Evolutionary conservation across 306 rosid genomes (phyloP), one percentile per base, ranked within the genome.

Genomic region (Sesbania bispinosa): DNA sequence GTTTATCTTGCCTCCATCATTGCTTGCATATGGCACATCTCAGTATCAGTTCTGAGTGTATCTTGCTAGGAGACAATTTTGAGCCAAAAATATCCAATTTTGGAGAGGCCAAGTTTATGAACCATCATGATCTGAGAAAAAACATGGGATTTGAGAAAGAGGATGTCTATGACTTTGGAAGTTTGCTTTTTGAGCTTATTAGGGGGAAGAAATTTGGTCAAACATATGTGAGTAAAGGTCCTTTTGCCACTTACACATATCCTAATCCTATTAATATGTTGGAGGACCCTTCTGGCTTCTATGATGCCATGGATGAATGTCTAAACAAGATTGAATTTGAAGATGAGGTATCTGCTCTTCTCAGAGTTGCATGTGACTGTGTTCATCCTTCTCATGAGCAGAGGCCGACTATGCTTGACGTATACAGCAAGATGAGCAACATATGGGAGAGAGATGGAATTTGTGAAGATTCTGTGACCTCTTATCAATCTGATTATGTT

Each of bases 1-100:
- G 69, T 6, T 59, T 83, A 43, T 57, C 76, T 4, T 79, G 81
- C 73, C 45, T 79, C 14, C 84, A 83, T n/a, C 69, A 83, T 26
- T 27, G 39, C 26, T 29, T 73, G 63, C 50, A 19, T 10, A 7
- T 75, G 32, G 69, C 42, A 14, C 78, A 69, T 63, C 51, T 24
- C 0, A 27, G 33, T 1, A 16, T 80, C 20, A 52, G 30, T 35
- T 71, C 84, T 0, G 45, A 52, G 7, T 64, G 74, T 38, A 54
- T 83, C 65, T 75, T 79, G 50, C 46, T 82, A 9, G 69, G 38
- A 3, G 35, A 64, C n/a, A 64, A 75, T 15, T 74, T 75, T 15
- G 80, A 75, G 33, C 81, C 84, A 5, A 80, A 46, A 38, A 52
- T 80, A 54, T 69, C 81, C n/a, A 70, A 75, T 46, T 70, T 69